Percentiles rank a stretch among this genome's conserved stretches.
phyloP scores from a whole-genome alignment of 257 asterid species.

The Rauvolfia tetraphylla region DNA sequence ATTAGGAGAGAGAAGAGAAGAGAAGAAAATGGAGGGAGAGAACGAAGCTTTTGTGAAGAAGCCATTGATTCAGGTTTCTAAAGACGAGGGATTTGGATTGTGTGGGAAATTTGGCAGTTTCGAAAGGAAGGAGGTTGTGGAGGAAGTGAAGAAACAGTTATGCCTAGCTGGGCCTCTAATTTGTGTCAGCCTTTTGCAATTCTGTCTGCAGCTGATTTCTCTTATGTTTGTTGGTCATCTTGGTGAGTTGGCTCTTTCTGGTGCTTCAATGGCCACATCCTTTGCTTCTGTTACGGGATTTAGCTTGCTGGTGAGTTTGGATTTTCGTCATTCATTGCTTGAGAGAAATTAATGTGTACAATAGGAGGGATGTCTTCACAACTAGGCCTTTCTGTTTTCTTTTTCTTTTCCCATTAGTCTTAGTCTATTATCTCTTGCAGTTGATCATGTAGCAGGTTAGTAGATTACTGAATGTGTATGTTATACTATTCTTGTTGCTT shows the following conservation, averaged over 20 bases:
- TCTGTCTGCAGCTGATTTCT: conserved; percentile 62
- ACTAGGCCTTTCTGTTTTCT: neutral
- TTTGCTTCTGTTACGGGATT: conserved; percentile 89
- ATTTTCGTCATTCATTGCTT: neutral
- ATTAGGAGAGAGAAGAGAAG: neutral
- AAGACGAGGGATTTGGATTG: neutral
- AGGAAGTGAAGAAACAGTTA: conserved; percentile 60
- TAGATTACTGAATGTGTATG: neutral
- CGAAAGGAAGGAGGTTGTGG: conserved; percentile 33
- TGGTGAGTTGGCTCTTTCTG: conserved; percentile 63
- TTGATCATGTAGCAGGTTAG: neutral
- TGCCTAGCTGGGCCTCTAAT: conserved; percentile 83
- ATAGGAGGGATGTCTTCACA: too few species aligned
- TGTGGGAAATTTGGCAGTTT: neutral
- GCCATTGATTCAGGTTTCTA: conserved; percentile 7
- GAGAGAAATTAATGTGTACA: too few species aligned
- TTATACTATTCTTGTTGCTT: neutral
- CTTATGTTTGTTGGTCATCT: conserved; percentile 90
- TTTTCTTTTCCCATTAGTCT: too few species aligned
- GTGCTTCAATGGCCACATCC: conserved; percentile 85
- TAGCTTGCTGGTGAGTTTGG: conserved; percentile 48
- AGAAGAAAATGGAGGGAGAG: neutral
- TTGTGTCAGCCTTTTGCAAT: conserved; percentile 52
- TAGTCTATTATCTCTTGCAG: too few species aligned
- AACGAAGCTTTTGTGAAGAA: neutral